Evolutionary conservation across 2,329 filamentous ascomycete genomes (phyloP).

Genomic region (Lachnellula cervina): DNA sequence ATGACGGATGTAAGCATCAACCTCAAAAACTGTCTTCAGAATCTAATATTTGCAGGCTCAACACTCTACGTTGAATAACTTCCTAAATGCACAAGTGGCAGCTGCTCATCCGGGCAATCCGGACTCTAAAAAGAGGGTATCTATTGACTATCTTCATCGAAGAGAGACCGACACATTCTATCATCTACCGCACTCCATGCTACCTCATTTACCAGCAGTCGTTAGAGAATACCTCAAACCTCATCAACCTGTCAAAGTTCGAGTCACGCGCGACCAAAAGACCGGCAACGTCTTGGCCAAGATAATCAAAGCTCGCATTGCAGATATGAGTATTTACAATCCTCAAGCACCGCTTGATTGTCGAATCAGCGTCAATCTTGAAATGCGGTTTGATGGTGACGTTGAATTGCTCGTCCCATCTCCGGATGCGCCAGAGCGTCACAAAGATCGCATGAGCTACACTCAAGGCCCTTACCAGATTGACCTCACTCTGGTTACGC

Average conservation of each 20-base stretch:
- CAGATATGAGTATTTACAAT: conserved; percentile 81
- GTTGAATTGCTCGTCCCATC: conserved; percentile 46
- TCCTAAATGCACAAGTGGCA: conserved; percentile 66
- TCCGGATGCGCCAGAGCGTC: conserved; percentile 51
- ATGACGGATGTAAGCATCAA: conserved; percentile 72
- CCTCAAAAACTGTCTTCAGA: background rate
- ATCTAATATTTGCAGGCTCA: conserved; percentile 51
- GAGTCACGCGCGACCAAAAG: conserved; percentile 73
- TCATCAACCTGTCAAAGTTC: conserved; percentile 56
- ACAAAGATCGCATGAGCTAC: conserved; percentile 90
- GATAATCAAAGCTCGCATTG: conserved; percentile 88
- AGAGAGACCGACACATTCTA: conserved; percentile 81
- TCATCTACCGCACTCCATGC: conserved; percentile 59
- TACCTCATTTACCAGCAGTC: conserved; percentile 58
- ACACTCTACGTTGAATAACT: conserved; percentile 79
- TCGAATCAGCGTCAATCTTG: conserved; percentile 88
- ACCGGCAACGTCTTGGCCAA: conserved; percentile 66
- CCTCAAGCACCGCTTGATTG: conserved; percentile 78
- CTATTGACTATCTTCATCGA: conserved; percentile 75
- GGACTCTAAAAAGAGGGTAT: conserved; percentile 43
- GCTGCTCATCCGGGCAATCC: conserved; percentile 53
- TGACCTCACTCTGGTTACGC: conserved; percentile 88
- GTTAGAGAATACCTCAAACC: conserved; percentile 57
- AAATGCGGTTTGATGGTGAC: conserved; percentile 78
- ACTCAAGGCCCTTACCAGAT: conserved; percentile 82